These are phyloP conservation scores for Tulasnella sp. DNA, from an alignment of 768 basidiomycete species.

Conservation along the genomic window DNA sequence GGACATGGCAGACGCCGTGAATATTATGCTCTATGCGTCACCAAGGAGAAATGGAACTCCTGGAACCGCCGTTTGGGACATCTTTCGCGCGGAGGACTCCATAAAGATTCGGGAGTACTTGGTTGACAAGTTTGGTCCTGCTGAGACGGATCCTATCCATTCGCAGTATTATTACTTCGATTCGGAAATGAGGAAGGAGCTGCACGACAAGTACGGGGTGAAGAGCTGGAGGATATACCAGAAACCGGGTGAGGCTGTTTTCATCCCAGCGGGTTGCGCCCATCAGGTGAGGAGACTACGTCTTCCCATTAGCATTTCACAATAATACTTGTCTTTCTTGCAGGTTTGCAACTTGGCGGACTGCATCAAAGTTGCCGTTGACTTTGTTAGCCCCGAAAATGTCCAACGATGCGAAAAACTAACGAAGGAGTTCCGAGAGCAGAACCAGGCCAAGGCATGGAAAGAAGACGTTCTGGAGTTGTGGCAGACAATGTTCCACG, in stretches of 20 bases:
- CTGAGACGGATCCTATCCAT: slow-evolving; percentile 70
- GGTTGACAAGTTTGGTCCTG: slow-evolving; percentile 38
- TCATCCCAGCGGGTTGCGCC: slow-evolving; percentile 89
- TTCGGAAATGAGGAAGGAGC: slow-evolving; percentile 45
- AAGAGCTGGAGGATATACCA: slow-evolving; percentile 79
- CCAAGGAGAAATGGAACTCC: slow-evolving; percentile 38
- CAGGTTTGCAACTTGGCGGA: slow-evolving; percentile 89
- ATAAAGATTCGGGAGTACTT: slow-evolving; percentile 66
- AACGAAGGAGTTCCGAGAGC: slow-evolving; percentile 78
- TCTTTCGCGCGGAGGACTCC: slow-evolving; percentile 73
- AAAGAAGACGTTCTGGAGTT: slow-evolving; percentile 90
- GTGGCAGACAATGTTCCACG: slow-evolving; percentile 88
- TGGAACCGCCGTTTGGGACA: slow-evolving; percentile 85
- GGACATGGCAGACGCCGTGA: slow-evolving; percentile 90
- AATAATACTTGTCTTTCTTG: slow-evolving; percentile 2
- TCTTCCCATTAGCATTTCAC: not conserved
- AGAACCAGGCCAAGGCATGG: slow-evolving; percentile 81
- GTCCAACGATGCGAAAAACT: slow-evolving; percentile 73
- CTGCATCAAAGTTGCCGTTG: slow-evolving; percentile 89
- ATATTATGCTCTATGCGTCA: slow-evolving; percentile 73
- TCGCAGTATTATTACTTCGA: slow-evolving; percentile 82
- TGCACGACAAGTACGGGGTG: slow-evolving; percentile 57
- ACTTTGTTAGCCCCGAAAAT: slow-evolving; percentile 92
- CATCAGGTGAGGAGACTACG: slow-evolving; percentile 57
- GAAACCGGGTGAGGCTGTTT: slow-evolving; percentile 81